Percentiles rank a stretch among this genome's conserved stretches.
phyloP scores from a whole-genome alignment of 257 asterid species.

The Petunia secreta region DNA sequence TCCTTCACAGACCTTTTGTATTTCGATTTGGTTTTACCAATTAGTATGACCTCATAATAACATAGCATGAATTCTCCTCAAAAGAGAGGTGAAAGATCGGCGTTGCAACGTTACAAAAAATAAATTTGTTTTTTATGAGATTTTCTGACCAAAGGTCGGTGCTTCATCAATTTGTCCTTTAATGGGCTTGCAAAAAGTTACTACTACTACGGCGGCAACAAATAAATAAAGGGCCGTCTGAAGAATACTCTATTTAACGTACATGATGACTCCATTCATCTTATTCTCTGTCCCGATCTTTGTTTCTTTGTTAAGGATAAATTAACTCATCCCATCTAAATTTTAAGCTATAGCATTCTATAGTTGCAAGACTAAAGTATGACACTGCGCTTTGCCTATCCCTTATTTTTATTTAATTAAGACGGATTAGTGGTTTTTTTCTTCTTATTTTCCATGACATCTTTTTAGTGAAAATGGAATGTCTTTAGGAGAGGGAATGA shows the following conservation, averaged over 20 bases:
- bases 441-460: not conserved
- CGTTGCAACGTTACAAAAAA: conserved; percentile 9
- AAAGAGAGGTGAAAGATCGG: not conserved
- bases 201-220: not conserved
- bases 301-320: not conserved
- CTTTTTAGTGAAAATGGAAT: not conserved
- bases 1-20: not conserved
- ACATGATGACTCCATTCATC: not conserved
- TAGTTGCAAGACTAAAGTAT: not conserved
- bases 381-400: not conserved
- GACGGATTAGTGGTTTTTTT: not conserved
- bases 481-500: not conserved
- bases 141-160: conserved; percentile 9
- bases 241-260: not conserved
- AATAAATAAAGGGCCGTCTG: not conserved
- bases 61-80: not conserved
- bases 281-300: not conserved
- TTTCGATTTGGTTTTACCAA: not conserved
- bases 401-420: too few species aligned
- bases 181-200: not conserved
- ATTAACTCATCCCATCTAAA: not conserved
- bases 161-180: not conserved
- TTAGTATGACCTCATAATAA: not conserved
- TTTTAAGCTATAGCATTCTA: too few species aligned
- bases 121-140: not conserved